These are phyloP conservation scores for Cercospora sp. DNA, from an alignment of 2,329 filamentous ascomycete species.

Conservation along the genomic window DNA sequence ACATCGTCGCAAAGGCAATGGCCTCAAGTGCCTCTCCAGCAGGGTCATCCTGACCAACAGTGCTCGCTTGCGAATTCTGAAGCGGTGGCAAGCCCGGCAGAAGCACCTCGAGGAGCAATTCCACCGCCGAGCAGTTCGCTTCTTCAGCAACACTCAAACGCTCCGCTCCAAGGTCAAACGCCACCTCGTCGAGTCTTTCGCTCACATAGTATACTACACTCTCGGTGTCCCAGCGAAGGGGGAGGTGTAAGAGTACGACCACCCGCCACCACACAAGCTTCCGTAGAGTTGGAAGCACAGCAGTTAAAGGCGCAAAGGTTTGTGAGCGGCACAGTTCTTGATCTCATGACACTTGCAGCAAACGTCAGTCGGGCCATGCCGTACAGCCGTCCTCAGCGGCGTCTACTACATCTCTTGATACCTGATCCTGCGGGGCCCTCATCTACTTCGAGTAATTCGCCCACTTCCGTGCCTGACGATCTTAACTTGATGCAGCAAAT, in stretches of 20 bases:
- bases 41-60: not conserved
- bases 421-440: not conserved
- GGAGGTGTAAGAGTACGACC: not conserved
- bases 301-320: not conserved
- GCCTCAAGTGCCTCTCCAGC: not conserved
- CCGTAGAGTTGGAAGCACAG: not conserved
- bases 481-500: not conserved
- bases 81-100: not conserved
- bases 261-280: not conserved
- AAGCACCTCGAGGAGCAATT: not conserved
- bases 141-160: not conserved
- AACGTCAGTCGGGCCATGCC: not conserved
- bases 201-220: not conserved
- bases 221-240: not conserved
- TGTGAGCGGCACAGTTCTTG: not conserved
- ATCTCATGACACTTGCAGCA: not conserved
- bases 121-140: not conserved
- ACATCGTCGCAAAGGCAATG: not conserved
- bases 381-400: not conserved
- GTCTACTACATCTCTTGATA: not conserved
- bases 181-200: not conserved
- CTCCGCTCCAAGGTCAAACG: not conserved
- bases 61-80: not conserved
- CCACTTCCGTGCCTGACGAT: slow-evolving; percentile 11
- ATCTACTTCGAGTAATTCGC: slow-evolving; percentile 14